Evolutionary conservation across 768 basidiomycete genomes (phyloP).

Genomic region (Galerina marginata): DNA sequence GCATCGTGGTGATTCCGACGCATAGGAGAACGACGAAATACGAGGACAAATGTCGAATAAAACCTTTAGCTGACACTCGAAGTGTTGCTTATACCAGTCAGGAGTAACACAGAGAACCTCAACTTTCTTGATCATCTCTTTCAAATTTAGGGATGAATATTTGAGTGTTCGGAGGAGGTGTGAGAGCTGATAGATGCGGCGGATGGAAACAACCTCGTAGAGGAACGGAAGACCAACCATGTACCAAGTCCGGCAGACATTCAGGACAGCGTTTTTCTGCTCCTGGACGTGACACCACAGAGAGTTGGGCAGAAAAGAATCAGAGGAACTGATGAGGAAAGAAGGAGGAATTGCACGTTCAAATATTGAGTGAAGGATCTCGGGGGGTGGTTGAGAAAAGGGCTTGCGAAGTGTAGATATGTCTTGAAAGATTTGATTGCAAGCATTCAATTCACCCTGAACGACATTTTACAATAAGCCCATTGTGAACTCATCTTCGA

Average conservation of each 20-base stretch:
- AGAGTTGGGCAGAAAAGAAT: constrained; percentile 20
- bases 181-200: constrained; percentile 25
- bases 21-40: not conserved
- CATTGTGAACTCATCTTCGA: not conserved
- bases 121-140: constrained; percentile 1
- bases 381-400: constrained; percentile 24
- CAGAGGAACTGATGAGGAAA: constrained; percentile 23
- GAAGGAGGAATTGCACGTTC: constrained; percentile 26
- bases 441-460: not conserved
- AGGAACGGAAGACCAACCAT: constrained; percentile 26
- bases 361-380: constrained; percentile 32
- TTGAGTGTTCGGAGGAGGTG: constrained; percentile 14
- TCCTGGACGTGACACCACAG: constrained; percentile 27
- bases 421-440: not conserved
- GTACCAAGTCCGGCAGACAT: constrained; percentile 34
- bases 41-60: not conserved
- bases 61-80: not conserved
- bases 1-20: not conserved
- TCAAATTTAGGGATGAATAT: not conserved
- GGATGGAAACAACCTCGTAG: constrained; percentile 32
- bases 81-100: not conserved
- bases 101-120: not conserved
- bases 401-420: constrained; percentile 13
- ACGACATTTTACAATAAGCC: not conserved
- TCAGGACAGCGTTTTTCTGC: constrained; percentile 24